A percentile compares a stretch with the other conserved stretches of the same genome.
Evolutionary conservation across 345 rosid species (phyloP).

Genomic region (Xanthoceras sorbifolium): DNA sequence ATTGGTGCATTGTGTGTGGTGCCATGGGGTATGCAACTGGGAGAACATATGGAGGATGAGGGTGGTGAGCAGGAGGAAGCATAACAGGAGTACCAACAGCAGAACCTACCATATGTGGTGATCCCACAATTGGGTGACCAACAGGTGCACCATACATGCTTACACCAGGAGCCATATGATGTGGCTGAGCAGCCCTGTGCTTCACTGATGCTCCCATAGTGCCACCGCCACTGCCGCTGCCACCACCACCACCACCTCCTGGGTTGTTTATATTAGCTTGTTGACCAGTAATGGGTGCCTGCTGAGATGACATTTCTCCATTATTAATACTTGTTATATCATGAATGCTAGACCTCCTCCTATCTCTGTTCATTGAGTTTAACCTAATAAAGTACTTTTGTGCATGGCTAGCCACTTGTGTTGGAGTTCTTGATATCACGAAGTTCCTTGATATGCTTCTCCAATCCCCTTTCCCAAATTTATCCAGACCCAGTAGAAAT

Average conservation of each 20-base stretch:
- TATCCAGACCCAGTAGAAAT: slow-evolving; percentile 83
- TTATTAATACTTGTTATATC: slow-evolving; percentile 78
- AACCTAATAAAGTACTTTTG: slow-evolving; percentile 87
- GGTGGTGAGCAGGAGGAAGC: slow-evolving; percentile 66
- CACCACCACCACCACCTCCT: slow-evolving; percentile 13
- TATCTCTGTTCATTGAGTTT: slow-evolving; percentile 81
- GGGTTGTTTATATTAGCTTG: slow-evolving; percentile 42
- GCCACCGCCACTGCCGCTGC: slow-evolving; percentile 21
- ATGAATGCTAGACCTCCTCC: slow-evolving; percentile 91
- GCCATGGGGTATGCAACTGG: slow-evolving; percentile 76
- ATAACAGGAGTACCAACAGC: slow-evolving; percentile 90
- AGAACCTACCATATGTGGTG: slow-evolving; percentile 75
- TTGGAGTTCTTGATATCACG: slow-evolving; percentile 87
- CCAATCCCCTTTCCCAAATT: slow-evolving; percentile 98
- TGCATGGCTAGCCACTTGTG: slow-evolving; percentile 97
- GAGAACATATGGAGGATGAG: slow-evolving; percentile 62
- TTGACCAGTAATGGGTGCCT: slow-evolving; percentile 70
- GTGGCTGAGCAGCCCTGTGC: slow-evolving; percentile 49
- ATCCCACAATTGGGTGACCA: slow-evolving; percentile 70
- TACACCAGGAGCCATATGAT: slow-evolving; percentile 48
- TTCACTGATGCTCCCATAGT: slow-evolving; percentile 39
- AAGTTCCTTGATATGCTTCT: slow-evolving; percentile 93
- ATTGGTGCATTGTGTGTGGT: slow-evolving; percentile 64
- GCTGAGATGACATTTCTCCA: slow-evolving; percentile 47
- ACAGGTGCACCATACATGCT: slow-evolving; percentile 75